Percentiles rank a stretch among this genome's conserved stretches.
Evolutionary conservation across 2,329 filamentous ascomycete genomes (phyloP).

Genomic region (Venturiaceae sp.): DNA sequence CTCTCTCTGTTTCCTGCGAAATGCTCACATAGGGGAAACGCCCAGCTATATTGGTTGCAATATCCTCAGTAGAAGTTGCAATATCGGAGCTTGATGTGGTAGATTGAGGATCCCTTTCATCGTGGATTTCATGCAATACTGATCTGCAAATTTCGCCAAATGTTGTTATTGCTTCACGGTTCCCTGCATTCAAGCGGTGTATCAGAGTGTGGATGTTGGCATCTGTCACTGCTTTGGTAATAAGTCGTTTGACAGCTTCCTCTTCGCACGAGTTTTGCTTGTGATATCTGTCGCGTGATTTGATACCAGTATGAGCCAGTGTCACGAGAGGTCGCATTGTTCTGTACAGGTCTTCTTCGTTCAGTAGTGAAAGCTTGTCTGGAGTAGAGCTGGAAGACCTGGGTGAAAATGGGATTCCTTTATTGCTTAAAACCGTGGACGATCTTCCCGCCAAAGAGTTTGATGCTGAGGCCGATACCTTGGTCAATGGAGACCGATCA

Average conservation of each 20-base stretch:
- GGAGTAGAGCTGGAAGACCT: not conserved
- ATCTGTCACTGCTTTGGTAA: not conserved
- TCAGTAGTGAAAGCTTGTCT: not conserved
- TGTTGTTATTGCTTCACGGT: not conserved
- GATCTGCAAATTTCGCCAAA: not conserved
- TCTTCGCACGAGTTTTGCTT: not conserved
- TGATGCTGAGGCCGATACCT: not conserved
- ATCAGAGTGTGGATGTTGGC: not conserved
- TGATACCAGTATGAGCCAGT: not conserved
- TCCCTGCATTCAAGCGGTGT: not conserved
- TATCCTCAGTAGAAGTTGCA: not conserved
- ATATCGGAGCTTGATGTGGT: not conserved
- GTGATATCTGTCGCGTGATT: not conserved
- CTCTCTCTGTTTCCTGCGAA: not conserved
- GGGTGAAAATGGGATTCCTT: not conserved
- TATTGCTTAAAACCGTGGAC: not conserved
- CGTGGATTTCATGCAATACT: not conserved
- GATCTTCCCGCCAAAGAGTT: not conserved
- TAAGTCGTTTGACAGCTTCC: not conserved
- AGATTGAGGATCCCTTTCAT: not conserved
- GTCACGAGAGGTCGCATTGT: not conserved
- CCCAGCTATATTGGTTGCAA: not conserved
- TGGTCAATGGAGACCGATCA: not conserved
- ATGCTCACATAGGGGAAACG: not conserved
- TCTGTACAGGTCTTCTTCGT: not conserved